Conservation (phyloP, 306 rosid genomes). For the Coriaria nepalensis region DNA sequence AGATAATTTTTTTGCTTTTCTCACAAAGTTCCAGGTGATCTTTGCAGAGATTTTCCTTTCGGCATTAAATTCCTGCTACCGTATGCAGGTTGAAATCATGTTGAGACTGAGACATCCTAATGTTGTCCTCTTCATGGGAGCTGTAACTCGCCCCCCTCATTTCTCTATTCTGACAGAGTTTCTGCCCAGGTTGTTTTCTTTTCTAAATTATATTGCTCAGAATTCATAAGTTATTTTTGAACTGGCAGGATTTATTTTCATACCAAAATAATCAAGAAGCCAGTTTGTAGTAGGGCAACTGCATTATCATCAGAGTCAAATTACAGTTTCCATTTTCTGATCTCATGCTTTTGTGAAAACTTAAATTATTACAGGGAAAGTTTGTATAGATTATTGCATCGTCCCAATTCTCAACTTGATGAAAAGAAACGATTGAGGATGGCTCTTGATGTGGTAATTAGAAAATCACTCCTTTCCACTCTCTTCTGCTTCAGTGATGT, state of each 20-base stretch:
- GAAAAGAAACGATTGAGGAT: constrained; percentile 85
- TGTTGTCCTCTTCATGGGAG: constrained; percentile 93
- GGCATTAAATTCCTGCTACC: no score
- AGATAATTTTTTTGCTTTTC: neutral
- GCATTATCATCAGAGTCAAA: constrained; percentile 8
- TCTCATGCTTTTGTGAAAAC: constrained; percentile 21
- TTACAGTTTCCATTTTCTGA: constrained; percentile 12
- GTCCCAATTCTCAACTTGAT: constrained; percentile 78
- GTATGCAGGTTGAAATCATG: constrained; percentile 73
- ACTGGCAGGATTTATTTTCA: no score
- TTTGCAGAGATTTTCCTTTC: no score
- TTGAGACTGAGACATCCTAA: constrained; percentile 83
- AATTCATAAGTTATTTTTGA: no score
- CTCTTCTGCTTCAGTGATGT: constrained; percentile 13
- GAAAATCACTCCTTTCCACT: constrained; percentile 8
- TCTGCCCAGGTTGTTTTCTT: constrained; percentile 53
- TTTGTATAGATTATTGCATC: constrained; percentile 80
- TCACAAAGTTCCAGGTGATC: neutral
- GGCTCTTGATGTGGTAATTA: constrained; percentile 96
- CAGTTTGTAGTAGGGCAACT: neutral
- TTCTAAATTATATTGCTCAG: no score
- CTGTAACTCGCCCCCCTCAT: constrained; percentile 73
- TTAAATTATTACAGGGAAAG: constrained; percentile 58
- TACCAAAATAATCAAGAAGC: no score
- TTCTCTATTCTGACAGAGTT: constrained; percentile 79